phyloP scores from a whole-genome alignment of 2,329 filamentous ascomycete genomes.

The Fonsecaea monophora region DNA sequence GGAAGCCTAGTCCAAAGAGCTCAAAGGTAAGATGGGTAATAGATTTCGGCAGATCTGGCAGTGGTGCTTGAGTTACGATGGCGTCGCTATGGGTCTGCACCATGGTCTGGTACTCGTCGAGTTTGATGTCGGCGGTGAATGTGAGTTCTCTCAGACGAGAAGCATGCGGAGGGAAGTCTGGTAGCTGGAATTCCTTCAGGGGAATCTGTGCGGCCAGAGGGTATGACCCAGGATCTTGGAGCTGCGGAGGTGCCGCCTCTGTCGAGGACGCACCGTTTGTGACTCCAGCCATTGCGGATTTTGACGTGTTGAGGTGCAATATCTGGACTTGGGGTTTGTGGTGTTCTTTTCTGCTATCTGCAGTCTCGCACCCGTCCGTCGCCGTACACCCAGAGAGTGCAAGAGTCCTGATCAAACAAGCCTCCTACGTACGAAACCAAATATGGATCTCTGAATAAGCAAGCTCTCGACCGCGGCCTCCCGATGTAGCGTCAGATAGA shows the following conservation, averaged over 20 bases:
- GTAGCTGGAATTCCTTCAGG: constrained; percentile 54
- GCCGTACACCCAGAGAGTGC: neutral
- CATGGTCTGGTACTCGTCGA: constrained; percentile 53
- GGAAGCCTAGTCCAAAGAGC: constrained; percentile 58
- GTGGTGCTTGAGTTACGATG: constrained; percentile 39
- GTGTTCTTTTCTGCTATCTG: neutral
- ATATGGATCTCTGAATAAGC: neutral
- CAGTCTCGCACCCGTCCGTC: neutral
- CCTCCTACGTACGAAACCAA: too few relatives aligned
- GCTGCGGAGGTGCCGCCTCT: neutral
- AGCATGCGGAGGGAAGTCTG: constrained; percentile 54
- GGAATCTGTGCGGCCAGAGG: constrained; percentile 56
- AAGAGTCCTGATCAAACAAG: neutral
- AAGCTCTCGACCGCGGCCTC: neutral
- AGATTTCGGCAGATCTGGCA: constrained; percentile 49
- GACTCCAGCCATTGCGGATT: constrained; percentile 5
- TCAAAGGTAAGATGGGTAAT: constrained; percentile 57
- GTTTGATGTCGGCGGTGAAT: constrained; percentile 58
- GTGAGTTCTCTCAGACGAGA: constrained; percentile 54
- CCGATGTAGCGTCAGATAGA: neutral
- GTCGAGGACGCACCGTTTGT: constrained; percentile 1
- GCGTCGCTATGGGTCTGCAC: constrained; percentile 40
- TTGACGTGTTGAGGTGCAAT: neutral
- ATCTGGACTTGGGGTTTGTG: neutral
- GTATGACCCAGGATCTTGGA: constrained; percentile 18